These are phyloP conservation scores for Cicer yamashitae DNA, from an alignment of 306 rosid species.

Conservation along the genomic window DNA sequence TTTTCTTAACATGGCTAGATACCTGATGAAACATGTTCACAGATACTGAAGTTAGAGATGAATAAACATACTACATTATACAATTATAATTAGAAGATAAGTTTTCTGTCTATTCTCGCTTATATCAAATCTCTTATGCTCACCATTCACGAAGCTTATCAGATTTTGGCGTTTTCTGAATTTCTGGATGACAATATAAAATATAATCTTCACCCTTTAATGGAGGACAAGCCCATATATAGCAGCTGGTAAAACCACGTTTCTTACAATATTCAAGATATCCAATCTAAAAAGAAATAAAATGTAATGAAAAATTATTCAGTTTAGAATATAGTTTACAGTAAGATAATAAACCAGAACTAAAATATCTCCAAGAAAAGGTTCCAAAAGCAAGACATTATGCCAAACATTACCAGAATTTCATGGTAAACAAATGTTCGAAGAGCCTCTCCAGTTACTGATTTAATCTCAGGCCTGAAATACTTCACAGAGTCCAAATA, in stretches of 20 bases:
- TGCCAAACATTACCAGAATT: constrained; percentile 70
- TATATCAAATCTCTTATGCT: constrained; percentile 41
- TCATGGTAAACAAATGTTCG: constrained; percentile 98
- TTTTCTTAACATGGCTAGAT: constrained; percentile 88
- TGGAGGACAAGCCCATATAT: constrained; percentile 99
- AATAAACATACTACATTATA: constrained; percentile 27
- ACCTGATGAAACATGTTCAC: constrained; percentile 62
- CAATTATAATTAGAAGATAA: constrained; percentile 22
- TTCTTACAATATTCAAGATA: constrained; percentile 96
- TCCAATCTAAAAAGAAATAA: constrained; percentile 70
- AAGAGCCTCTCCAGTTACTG: constrained; percentile 94
- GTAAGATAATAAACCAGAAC: constrained; percentile 19
- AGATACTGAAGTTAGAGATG: constrained; percentile 45
- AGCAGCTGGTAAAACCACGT: constrained; percentile 97
- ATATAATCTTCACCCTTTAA: constrained; percentile 99
- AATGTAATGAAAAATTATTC: constrained; percentile 19
- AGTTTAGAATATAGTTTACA: not conserved
- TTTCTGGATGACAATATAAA: constrained; percentile 96
- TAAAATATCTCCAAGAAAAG: constrained; percentile 40
- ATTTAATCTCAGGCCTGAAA: constrained; percentile 90
- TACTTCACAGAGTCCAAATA: constrained; percentile 98
- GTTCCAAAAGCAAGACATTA: constrained; percentile 24
- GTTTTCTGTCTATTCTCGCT: constrained; percentile 1
- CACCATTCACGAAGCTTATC: constrained; percentile 99
- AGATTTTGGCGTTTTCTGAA: constrained; percentile 98